Conservation (phyloP, 345 rosid species). For the Reutealis trisperma region DNA sequence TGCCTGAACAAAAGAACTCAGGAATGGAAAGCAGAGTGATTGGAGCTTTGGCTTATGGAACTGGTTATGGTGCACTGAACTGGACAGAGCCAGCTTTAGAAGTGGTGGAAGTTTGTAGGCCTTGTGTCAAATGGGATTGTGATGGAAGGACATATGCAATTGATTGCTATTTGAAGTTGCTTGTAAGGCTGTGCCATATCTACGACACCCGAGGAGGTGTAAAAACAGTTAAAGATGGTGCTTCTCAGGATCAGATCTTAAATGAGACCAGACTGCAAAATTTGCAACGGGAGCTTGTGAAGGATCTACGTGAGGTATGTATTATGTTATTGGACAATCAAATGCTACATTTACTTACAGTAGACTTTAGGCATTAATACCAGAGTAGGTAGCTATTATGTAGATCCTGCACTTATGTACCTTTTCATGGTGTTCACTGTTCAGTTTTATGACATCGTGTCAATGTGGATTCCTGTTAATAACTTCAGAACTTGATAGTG, state of each 20-base stretch:
- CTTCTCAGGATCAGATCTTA: constrained; percentile 94
- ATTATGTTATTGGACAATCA: constrained; percentile 10
- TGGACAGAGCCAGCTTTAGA: constrained; percentile 98
- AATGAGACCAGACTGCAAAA: constrained; percentile 93
- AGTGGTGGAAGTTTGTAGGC: constrained; percentile 97
- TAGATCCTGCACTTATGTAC: neutral
- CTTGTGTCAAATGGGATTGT: constrained; percentile 98
- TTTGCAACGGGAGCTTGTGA: constrained; percentile 88
- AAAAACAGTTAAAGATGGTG: constrained; percentile 95
- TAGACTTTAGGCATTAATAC: neutral
- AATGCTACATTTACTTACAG: neutral
- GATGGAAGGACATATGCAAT: constrained; percentile 96
- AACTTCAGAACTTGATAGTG: neutral
- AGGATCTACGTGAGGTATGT: constrained; percentile 82
- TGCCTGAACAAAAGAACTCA: constrained; percentile 84
- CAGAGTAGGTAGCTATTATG: neutral
- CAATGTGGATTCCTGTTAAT: neutral
- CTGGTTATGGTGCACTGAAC: constrained; percentile 97
- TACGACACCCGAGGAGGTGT: constrained; percentile 98
- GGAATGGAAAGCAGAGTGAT: constrained; percentile 99
- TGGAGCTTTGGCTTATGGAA: constrained; percentile 98
- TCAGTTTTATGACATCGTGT: neutral
- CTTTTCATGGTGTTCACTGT: neutral
- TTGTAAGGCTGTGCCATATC: constrained; percentile 90
- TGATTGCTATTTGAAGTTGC: constrained; percentile 93